These are phyloP conservation scores for Trichoderma endophyticum DNA, from an alignment of 2,329 filamentous ascomycete species.

Conservation along the genomic window DNA sequence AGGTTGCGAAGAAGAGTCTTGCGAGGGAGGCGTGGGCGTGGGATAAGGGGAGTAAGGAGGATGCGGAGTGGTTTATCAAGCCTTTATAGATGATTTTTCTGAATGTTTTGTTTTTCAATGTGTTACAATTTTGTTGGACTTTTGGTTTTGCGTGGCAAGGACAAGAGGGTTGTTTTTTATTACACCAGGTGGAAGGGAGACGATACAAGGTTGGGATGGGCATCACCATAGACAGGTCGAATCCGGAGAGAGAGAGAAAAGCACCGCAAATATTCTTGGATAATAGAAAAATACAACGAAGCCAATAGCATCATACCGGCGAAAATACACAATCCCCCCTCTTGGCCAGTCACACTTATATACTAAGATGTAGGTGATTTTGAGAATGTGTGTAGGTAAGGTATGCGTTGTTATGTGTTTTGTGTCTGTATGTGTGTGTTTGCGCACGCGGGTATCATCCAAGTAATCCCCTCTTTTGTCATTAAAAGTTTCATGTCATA, in stretches of 20 bases:
- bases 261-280: neutral
- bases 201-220: neutral
- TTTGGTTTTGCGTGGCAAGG: neutral
- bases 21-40: conserved; percentile 60
- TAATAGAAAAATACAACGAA: neutral
- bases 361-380: neutral
- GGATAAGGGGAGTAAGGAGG: conserved; percentile 29
- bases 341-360: conserved; percentile 2
- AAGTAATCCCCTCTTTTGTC: conserved; percentile 15
- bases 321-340: neutral
- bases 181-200: neutral
- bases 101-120: neutral
- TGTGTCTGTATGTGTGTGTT: neutral
- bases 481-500: neutral
- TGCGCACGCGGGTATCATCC: conserved; percentile 16
- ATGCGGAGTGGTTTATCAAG: conserved; percentile 40
- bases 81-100: conserved; percentile 22
- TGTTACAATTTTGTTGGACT: neutral
- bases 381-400: neutral
- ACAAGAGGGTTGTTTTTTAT: neutral
- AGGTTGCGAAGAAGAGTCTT: conserved; percentile 74
- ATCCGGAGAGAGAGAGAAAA: neutral
- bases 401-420: neutral
- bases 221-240: neutral
- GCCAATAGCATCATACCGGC: neutral